Conservation (phyloP, 805 yeast species). For the Cyberlindnera saturnus region DNA sequence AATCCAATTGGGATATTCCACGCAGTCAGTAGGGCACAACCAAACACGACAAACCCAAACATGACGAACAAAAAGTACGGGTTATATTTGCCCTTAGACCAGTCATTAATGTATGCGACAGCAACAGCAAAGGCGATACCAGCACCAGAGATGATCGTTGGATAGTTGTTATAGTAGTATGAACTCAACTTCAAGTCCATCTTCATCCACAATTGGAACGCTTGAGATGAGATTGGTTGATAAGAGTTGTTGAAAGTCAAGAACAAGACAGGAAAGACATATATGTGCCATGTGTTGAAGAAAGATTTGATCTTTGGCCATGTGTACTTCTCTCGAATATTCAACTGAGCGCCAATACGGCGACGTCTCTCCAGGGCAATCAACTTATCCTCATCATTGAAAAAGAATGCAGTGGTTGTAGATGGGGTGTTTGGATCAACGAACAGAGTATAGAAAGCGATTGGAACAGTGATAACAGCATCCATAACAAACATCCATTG, state of each 20-base stretch:
- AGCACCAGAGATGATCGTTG: conserved; percentile 32
- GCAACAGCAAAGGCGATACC: conserved; percentile 33
- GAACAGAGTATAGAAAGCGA: conserved; percentile 37
- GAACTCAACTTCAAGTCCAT: conserved; percentile 27
- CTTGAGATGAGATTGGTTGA: conserved; percentile 32
- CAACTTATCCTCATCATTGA: conserved; percentile 34
- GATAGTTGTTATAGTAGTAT: conserved; percentile 34
- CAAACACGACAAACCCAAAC: conserved; percentile 35
- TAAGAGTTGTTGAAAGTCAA: conserved; percentile 13
- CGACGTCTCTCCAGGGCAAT: conserved; percentile 43
- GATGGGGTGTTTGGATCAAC: conserved; percentile 43
- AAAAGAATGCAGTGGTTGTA: conserved; percentile 36
- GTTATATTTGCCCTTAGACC: conserved; percentile 29
- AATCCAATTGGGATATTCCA: conserved; percentile 44
- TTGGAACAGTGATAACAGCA: conserved; percentile 35
- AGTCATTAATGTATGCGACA: conserved; percentile 33
- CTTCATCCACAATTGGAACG: conserved; percentile 42
- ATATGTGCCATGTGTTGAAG: conserved; percentile 45
- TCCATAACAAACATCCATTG: conserved; percentile 44
- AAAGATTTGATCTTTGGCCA: conserved; percentile 33
- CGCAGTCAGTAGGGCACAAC: conserved; percentile 36
- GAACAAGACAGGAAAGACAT: conserved; percentile 32
- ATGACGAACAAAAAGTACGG: conserved; percentile 31
- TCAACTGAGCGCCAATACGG: conserved; percentile 36
- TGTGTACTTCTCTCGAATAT: conserved; percentile 35